Evolutionary conservation across 2,329 filamentous ascomycete species (phyloP).

Genomic region (Xylariales sp.): DNA sequence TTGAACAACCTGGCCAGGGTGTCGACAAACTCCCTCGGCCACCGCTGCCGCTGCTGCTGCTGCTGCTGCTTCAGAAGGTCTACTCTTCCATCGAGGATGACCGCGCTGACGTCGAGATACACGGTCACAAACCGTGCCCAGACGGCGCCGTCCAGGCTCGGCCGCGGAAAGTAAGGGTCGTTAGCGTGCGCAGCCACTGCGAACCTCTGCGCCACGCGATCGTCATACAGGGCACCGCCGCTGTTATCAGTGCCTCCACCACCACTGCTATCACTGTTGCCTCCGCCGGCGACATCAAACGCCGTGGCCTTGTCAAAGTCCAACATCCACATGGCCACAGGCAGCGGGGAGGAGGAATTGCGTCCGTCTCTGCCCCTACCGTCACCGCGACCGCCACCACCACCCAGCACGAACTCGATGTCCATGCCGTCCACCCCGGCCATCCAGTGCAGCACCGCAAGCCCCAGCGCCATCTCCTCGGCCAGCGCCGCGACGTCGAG

Average conservation of each 20-base stretch:
- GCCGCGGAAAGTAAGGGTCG: not conserved
- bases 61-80: no score
- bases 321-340: constrained; percentile 1
- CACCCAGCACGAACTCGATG: constrained; percentile 4
- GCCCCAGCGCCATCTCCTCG: not conserved
- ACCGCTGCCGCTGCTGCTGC: no score
- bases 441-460: not conserved
- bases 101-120: no score
- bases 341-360: not conserved
- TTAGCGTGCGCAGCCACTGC: not conserved
- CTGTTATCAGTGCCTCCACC: no score
- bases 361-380: not conserved
- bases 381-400: not conserved
- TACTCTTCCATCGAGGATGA: no score
- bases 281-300: not conserved
- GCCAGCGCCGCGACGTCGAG: not conserved
- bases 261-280: no score
- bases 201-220: not conserved
- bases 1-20: no score
- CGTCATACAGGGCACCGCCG: not conserved
- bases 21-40: no score
- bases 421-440: constrained; percentile 2
- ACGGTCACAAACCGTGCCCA: constrained; percentile 1
- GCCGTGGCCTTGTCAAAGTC: constrained; percentile 1
- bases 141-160: not conserved